Conservation (phyloP, 2,329 filamentous ascomycete species). For the Ceratocystis destructans region DNA sequence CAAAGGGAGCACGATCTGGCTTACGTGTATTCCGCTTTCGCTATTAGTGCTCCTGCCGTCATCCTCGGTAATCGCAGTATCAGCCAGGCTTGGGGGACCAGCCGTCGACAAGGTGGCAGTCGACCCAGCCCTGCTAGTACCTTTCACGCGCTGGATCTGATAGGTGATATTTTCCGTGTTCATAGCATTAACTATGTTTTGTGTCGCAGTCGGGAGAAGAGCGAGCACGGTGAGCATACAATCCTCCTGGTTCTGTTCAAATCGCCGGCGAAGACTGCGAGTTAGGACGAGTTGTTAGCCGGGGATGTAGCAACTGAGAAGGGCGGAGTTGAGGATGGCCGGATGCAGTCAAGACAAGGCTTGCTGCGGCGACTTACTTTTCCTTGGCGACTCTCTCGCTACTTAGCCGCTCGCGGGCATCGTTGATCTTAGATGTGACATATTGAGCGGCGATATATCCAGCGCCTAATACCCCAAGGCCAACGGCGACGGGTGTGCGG, state of each 20-base stretch:
- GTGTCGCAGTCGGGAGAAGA: slow-evolving; percentile 77
- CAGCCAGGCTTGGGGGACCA: slow-evolving; percentile 45
- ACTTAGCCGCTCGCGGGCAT: slow-evolving; percentile 91
- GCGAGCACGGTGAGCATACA: slow-evolving; percentile 97
- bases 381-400: slow-evolving; percentile 92
- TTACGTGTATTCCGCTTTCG: slow-evolving; percentile 71
- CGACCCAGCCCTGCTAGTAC: slow-evolving; percentile 43
- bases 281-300: slow-evolving; percentile 8
- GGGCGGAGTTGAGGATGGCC: too few relatives aligned
- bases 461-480: slow-evolving; percentile 72
- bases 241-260: slow-evolving; percentile 98
- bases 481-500: slow-evolving; percentile 76
- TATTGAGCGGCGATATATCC: slow-evolving; percentile 91
- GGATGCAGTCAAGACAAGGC: not conserved
- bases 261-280: slow-evolving; percentile 72
- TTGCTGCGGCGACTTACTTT: slow-evolving; percentile 46
- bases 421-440: slow-evolving; percentile 77
- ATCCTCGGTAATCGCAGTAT: slow-evolving; percentile 68
- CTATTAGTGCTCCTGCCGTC: slow-evolving; percentile 68
- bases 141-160: slow-evolving; percentile 88
- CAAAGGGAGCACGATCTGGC: slow-evolving; percentile 51
- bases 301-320: not conserved
- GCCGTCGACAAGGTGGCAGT: slow-evolving; percentile 41
- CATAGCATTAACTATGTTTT: slow-evolving; percentile 74
- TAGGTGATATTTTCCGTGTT: slow-evolving; percentile 87